A percentile compares a stretch with the other conserved stretches of the same genome.
Evolutionary conservation across 441 rosid species (phyloP).

Genomic region (Populus tomentosa): DNA sequence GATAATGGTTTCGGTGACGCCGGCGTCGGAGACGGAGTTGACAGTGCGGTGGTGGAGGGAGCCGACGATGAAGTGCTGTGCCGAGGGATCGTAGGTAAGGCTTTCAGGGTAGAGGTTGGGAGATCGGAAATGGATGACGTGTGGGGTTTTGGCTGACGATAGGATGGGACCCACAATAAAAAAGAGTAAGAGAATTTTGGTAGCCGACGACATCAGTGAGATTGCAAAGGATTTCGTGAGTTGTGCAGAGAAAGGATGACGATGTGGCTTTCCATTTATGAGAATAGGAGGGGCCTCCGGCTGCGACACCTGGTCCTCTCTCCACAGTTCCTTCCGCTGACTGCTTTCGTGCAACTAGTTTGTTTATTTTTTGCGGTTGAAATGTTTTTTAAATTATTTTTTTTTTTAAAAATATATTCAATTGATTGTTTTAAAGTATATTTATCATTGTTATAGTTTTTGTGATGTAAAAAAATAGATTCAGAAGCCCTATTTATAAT

Average conservation of each 20-base stretch:
- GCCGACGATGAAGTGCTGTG: conserved; percentile 77
- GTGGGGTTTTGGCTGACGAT: conserved; percentile 34
- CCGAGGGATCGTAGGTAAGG: conserved; percentile 61
- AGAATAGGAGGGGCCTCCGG: too few relatives aligned
- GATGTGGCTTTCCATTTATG: too few relatives aligned
- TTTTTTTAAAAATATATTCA: too few relatives aligned
- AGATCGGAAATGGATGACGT: conserved; percentile 64
- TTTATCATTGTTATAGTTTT: too few relatives aligned
- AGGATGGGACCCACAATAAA: background rate
- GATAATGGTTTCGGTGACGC: conserved; percentile 52
- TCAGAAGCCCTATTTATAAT: too few relatives aligned
- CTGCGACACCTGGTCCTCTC: too few relatives aligned
- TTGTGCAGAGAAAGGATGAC: background rate
- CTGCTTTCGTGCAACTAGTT: too few relatives aligned
- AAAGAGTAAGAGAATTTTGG: conserved; percentile 17
- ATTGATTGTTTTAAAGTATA: too few relatives aligned
- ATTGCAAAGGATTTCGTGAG: background rate
- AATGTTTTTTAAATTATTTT: too few relatives aligned
- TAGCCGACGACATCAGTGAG: background rate
- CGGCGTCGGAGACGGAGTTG: conserved; percentile 79
- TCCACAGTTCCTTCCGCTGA: too few relatives aligned
- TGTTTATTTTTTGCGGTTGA: too few relatives aligned
- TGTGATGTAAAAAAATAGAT: too few relatives aligned
- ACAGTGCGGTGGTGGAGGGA: conserved; percentile 56
- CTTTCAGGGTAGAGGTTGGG: conserved; percentile 71